A percentile compares a stretch with the other conserved stretches of the same genome.
These are phyloP conservation scores for Betula pendula DNA, from an alignment of 306 rosid species.

Conservation along the genomic window DNA sequence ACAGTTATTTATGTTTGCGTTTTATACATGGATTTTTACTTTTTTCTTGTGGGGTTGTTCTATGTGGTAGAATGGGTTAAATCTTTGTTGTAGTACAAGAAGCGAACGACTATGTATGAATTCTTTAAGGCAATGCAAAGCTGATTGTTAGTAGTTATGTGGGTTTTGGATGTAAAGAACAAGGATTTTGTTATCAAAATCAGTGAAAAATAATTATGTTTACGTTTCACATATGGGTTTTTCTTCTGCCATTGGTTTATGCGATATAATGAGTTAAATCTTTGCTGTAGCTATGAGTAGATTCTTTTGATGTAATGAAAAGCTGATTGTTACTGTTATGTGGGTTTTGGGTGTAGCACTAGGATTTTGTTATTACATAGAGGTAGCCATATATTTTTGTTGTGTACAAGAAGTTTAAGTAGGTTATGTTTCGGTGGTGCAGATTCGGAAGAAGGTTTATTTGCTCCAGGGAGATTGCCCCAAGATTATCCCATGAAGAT, in stretches of 20 bases:
- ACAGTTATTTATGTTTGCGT: too few species aligned
- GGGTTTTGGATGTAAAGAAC: too few species aligned
- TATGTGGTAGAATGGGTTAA: background rate
- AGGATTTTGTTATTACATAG: background rate
- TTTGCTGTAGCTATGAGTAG: background rate
- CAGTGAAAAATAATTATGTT: background rate
- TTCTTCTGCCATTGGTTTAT: background rate
- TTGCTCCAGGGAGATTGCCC: constrained; percentile 51
- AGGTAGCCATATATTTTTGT: background rate
- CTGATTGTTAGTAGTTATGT: background rate
- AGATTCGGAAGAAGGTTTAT: constrained; percentile 64
- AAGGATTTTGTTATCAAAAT: background rate
- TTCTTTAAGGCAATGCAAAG: background rate
- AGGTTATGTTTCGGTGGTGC: constrained; percentile 28
- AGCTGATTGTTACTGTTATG: background rate
- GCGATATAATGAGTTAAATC: background rate
- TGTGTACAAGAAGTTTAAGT: background rate
- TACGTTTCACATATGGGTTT: too few species aligned
- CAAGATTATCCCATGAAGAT: constrained; percentile 75
- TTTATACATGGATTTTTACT: background rate
- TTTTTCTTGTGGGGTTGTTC: background rate
- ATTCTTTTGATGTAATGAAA: background rate
- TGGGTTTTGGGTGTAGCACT: background rate
- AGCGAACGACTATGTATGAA: background rate
- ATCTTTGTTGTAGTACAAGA: background rate